These are phyloP conservation scores for Astrephomene gubernaculifera DNA, from an alignment of 139 green algal species.

Conservation along the genomic window DNA sequence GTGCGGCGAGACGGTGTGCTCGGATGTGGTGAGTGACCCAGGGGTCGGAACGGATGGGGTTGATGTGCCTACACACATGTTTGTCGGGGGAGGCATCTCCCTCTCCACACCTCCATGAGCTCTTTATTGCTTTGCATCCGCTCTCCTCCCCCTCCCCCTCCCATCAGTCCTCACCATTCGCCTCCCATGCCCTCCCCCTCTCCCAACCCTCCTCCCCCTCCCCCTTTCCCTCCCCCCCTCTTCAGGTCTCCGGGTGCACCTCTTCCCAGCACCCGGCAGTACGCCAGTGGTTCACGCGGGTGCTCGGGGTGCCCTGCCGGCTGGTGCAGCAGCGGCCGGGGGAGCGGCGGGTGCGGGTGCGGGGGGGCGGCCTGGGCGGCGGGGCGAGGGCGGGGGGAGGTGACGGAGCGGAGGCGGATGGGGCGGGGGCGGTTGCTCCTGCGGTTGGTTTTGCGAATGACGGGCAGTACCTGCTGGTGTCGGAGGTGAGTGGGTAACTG, in stretches of 20 bases:
- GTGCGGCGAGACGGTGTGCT: constrained; percentile 65
- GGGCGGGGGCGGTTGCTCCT: not conserved
- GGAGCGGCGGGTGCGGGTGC: constrained; percentile 13
- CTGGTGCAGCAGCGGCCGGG: constrained; percentile 71
- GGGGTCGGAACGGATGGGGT: too few relatives aligned
- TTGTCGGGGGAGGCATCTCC: too few relatives aligned
- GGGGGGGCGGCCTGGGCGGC: not conserved
- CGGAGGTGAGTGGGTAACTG: constrained; percentile 6
- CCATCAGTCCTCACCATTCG: too few relatives aligned
- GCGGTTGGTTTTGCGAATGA: constrained; percentile 87
- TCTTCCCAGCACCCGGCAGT: too few relatives aligned
- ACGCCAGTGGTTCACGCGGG: constrained; percentile 73
- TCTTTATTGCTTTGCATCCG: too few relatives aligned
- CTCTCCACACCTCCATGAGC: too few relatives aligned
- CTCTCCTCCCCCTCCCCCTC: too few relatives aligned
- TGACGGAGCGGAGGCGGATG: not conserved
- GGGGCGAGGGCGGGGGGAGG: not conserved
- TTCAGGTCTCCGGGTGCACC: too few relatives aligned
- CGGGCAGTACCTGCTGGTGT: constrained; percentile 69
- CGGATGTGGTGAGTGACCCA: constrained; percentile 20
- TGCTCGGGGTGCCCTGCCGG: constrained; percentile 76
- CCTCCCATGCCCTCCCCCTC: too few relatives aligned
- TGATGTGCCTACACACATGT: too few relatives aligned
- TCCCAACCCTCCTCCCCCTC: too few relatives aligned
- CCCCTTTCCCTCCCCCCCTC: too few relatives aligned